These are phyloP conservation scores for Aspergillus ruber DNA, from an alignment of 2,329 filamentous ascomycete species.

Conservation along the genomic window DNA sequence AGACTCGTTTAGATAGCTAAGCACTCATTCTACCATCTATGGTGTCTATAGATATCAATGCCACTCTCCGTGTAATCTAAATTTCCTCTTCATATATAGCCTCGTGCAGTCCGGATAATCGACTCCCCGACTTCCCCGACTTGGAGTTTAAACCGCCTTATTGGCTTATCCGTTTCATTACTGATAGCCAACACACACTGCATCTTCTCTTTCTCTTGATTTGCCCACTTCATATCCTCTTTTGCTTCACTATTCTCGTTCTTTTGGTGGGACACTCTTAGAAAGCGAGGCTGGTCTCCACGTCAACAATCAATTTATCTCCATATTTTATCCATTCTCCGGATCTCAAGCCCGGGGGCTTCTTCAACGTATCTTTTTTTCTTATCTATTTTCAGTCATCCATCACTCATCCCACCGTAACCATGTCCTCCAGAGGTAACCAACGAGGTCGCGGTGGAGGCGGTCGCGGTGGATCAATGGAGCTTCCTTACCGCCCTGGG, in stretches of 20 bases:
- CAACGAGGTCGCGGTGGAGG: constrained; percentile 13
- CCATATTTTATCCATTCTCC: neutral
- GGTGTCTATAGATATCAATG: too few species aligned
- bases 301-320: too few species aligned
- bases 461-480: constrained; percentile 18
- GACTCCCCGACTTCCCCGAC: too few species aligned
- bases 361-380: neutral
- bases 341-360: neutral
- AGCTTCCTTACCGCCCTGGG: constrained; percentile 16
- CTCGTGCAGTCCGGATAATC: too few species aligned
- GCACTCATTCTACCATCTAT: too few species aligned
- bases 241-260: neutral
- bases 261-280: too few species aligned
- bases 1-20: too few species aligned
- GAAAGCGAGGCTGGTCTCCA: too few species aligned
- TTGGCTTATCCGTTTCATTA: too few species aligned
- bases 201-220: neutral
- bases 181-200: neutral
- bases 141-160: too few species aligned
- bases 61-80: too few species aligned
- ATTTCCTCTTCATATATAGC: too few species aligned
- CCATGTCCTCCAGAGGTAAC: constrained; percentile 13
- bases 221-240: neutral
- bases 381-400: neutral
- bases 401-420: neutral